phyloP scores from a whole-genome alignment of 148 eudicot genomes.

The Rhododendron ferrugineum region DNA sequence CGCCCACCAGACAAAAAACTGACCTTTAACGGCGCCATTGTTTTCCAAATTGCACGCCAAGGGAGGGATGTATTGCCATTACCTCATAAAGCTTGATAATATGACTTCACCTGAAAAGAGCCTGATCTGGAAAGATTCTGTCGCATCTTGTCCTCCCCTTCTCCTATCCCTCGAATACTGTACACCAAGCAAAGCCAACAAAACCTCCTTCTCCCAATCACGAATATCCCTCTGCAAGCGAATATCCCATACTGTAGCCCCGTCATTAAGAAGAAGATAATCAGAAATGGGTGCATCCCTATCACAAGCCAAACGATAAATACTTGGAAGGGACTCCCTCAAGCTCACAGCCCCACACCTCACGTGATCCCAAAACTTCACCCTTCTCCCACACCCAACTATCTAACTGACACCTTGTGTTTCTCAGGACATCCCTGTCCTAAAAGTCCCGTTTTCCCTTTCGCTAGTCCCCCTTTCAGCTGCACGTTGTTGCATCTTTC shows the following conservation, averaged over 20 bases:
- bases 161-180: neutral
- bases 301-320: neutral
- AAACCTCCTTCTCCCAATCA: neutral
- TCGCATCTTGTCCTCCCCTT: too few species aligned
- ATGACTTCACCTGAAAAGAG: too few species aligned
- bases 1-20: neutral
- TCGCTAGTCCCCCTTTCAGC: neutral
- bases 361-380: neutral
- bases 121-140: too few species aligned
- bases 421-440: neutral
- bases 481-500: neutral
- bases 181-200: neutral
- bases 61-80: neutral
- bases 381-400: neutral
- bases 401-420: neutral
- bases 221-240: neutral
- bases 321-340: neutral
- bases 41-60: neutral
- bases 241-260: neutral
- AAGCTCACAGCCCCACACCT: neutral
- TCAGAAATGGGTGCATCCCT: neutral
- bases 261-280: neutral
- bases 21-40: neutral
- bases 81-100: neutral
- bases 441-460: neutral